These are phyloP conservation scores for Leptomonas pyrrhocoris DNA, from an alignment of 208 protist genomes.

Conservation along the genomic window DNA sequence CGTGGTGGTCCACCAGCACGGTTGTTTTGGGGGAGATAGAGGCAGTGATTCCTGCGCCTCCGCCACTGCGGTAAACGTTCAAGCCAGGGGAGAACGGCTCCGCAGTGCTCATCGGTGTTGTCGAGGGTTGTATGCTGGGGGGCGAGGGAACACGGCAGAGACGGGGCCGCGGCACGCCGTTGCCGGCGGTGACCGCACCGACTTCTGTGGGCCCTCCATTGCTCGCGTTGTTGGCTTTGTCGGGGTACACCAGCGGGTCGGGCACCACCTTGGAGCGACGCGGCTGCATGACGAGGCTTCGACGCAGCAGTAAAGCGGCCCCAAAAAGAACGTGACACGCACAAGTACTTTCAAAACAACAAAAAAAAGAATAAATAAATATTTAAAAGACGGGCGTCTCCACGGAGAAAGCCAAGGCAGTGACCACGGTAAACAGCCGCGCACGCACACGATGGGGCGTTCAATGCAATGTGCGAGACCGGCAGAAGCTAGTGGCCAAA, in stretches of 20 bases:
- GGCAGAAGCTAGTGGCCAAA: too few species aligned
- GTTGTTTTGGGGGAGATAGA: constrained; percentile 27
- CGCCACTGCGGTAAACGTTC: constrained; percentile 21
- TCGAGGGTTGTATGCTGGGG: not conserved
- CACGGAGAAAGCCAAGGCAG: too few species aligned
- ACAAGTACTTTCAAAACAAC: too few species aligned
- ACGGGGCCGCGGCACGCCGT: not conserved
- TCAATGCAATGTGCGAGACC: too few species aligned
- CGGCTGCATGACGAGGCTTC: constrained; percentile 14
- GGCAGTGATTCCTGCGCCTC: not conserved
- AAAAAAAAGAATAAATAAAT: not conserved
- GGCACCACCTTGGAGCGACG: constrained; percentile 31
- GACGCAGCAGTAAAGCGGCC: too few species aligned
- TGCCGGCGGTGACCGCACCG: not conserved
- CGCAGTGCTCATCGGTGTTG: not conserved
- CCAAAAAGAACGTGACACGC: too few species aligned
- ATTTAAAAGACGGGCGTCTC: too few species aligned
- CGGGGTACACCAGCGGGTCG: constrained; percentile 21
- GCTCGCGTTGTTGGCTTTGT: constrained; percentile 4
- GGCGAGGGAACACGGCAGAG: constrained; percentile 19
- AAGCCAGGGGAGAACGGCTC: constrained; percentile 16
- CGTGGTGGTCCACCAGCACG: constrained; percentile 49
- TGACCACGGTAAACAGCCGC: too few species aligned
- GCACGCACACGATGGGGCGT: too few species aligned
- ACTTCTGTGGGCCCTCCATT: not conserved